Base-by-base conservation (phyloP, 306 rosid species). In the cucumber (Cucumis sativus) region DNA sequence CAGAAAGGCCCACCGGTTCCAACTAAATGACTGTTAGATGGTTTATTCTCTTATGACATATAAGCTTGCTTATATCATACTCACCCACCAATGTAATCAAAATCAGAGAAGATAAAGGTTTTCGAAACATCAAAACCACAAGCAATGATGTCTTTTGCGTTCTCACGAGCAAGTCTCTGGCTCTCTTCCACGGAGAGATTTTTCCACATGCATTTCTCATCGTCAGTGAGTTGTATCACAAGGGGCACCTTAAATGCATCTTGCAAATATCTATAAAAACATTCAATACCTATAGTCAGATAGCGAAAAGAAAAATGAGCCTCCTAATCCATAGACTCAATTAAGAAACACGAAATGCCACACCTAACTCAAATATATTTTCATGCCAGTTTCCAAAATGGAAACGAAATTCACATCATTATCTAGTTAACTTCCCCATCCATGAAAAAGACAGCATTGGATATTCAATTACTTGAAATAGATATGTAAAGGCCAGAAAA, bases 201-300 rank as follows among this genome's bases (percentile, higher is more conserved):
- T 79, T 92, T 92, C 99, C 99, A 95, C 80, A 92, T 86, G 78
- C 90, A 92, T 79, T 92, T 92, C 90, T 95, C 99, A 70, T 95
- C 97, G 16, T 95, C 98, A 23, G 98, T 95, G 47, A 95, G 91
- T 79, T 95, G 97, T 80, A 95, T 90, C 65, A 95, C 96, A 23
- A 95, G 86, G 76, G 97, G 97, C 85, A 95, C 97, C 90, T 90
- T 95, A 82, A 95, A 95, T 20, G 88, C 93, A 58, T 95, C 97
- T 85, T 95, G 98, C 97, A 92, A 80, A 86, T 95, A 95, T 83
- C 98, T 95, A 82, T 81, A 81, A 65, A 4, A 68, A 63, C 77
- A 23, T 15, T 56, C 77, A 80, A 84, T 37, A n/a, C 10, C 33
- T 49, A 62, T 64, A 30, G 3, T 77, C 17, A 62, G 49, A 43